Evolutionary conservation across 768 basidiomycete genomes (phyloP).

Genomic region (Cystobasidium onofrii): DNA sequence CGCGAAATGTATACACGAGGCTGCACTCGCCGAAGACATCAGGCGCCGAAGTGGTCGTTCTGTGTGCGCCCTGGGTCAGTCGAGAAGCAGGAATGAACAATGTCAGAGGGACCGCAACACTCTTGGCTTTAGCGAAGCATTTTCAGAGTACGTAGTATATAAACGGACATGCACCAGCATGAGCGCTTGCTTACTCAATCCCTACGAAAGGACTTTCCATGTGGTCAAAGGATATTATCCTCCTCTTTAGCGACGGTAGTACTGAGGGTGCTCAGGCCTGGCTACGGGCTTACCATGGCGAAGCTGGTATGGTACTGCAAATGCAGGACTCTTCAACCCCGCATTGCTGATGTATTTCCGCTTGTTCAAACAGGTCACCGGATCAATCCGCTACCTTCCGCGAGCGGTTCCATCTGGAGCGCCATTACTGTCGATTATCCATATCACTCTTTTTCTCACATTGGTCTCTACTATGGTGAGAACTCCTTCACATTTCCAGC

Average conservation of each 20-base stretch:
- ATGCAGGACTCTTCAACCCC: too few species aligned
- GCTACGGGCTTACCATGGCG: conserved; percentile 49
- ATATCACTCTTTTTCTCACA: conserved; percentile 88
- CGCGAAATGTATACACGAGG: conserved; percentile 69
- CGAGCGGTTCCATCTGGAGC: conserved; percentile 89
- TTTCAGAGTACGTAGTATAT: conserved; percentile 58
- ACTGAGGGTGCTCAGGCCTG: conserved; percentile 89
- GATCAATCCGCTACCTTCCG: conserved; percentile 57
- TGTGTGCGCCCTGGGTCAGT: conserved; percentile 85
- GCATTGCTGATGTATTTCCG: too few species aligned
- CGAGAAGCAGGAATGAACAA: conserved; percentile 52
- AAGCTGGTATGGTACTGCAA: background rate
- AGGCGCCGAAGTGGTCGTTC: conserved; percentile 84
- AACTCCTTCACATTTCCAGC: background rate
- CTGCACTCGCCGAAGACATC: conserved; percentile 77
- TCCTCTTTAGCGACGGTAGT: conserved; percentile 80
- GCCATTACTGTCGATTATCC: conserved; percentile 91
- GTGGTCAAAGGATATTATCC: conserved; percentile 90
- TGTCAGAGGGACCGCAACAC: conserved; percentile 73
- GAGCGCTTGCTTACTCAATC: background rate
- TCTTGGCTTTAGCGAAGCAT: conserved; percentile 74
- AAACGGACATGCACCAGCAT: background rate
- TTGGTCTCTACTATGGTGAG: conserved; percentile 89
- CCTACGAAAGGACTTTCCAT: conserved; percentile 62
- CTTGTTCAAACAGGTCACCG: conserved; percentile 54